phyloP scores from a whole-genome alignment of 495 filamentous ascomycete genomes.

The Penicillium malachiteum region DNA sequence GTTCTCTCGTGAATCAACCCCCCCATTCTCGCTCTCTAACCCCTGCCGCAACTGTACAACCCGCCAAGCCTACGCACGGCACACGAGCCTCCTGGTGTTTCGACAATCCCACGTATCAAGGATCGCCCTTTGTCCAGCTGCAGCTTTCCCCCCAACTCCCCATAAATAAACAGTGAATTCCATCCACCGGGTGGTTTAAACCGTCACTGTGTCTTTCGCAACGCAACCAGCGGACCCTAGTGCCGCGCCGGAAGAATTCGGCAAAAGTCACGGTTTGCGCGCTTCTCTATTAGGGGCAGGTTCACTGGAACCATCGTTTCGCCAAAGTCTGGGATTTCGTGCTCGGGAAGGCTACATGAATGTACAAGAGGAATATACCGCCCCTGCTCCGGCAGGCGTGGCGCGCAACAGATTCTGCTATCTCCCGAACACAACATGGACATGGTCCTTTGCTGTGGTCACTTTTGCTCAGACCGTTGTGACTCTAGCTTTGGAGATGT shows the following conservation, averaged over 20 bases:
- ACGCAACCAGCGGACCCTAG: slow-evolving; percentile 30
- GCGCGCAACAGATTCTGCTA: slow-evolving; percentile 52
- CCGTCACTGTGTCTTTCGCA: slow-evolving; percentile 40
- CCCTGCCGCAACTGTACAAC: slow-evolving; percentile 2
- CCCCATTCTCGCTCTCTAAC: neutral
- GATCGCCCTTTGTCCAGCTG: slow-evolving; percentile 14
- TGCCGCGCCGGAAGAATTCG: slow-evolving; percentile 48
- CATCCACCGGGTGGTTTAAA: slow-evolving; percentile 34
- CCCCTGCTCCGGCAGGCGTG: slow-evolving; percentile 11
- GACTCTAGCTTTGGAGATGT: slow-evolving; percentile 83
- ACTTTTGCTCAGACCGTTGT: slow-evolving; percentile 74
- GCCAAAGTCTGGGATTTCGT: slow-evolving; percentile 49
- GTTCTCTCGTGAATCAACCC: neutral
- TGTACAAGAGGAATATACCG: neutral
- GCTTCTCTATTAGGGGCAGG: slow-evolving; percentile 67
- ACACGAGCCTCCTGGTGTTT: slow-evolving; percentile 21
- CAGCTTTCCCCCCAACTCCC: slow-evolving; percentile 2
- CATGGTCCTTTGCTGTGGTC: slow-evolving; percentile 76
- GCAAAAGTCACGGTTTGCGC: slow-evolving; percentile 61
- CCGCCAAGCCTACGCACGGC: slow-evolving; percentile 20
- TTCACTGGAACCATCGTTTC: slow-evolving; percentile 52
- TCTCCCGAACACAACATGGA: slow-evolving; percentile 78
- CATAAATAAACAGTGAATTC: neutral
- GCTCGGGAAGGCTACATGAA: slow-evolving; percentile 55
- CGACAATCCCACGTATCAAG: slow-evolving; percentile 18